A percentile compares a stretch with the other conserved stretches of the same genome.
These are phyloP conservation scores for Mortierella claussenii DNA, from an alignment of 192 early-diverging fungal genomes.

Conservation along the genomic window DNA sequence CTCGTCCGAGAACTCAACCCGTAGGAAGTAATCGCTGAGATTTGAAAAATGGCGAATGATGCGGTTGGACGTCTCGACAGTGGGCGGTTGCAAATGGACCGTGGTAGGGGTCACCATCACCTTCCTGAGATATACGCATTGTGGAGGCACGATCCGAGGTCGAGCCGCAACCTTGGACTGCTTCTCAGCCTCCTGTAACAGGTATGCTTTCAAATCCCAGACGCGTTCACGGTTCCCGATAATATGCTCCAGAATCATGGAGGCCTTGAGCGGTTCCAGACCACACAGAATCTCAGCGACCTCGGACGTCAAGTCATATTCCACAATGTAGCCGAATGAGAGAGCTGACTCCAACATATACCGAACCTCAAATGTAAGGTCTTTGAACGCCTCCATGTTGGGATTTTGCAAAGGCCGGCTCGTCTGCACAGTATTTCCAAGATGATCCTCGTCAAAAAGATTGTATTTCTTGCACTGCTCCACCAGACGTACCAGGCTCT, in stretches of 20 bases:
- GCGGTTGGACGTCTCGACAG: constrained; percentile 78
- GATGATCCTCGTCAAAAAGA: neutral
- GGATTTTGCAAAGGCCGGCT: neutral
- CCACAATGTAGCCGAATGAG: constrained; percentile 49
- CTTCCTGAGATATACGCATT: constrained; percentile 63
- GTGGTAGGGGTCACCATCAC: constrained; percentile 75
- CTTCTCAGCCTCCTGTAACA: constrained; percentile 29
- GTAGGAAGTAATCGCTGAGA: constrained; percentile 67
- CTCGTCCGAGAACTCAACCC: constrained; percentile 79
- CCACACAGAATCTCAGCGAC: constrained; percentile 41
- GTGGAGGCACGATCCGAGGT: constrained; percentile 45
- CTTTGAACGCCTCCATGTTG: constrained; percentile 12
- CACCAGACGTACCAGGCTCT: constrained; percentile 7
- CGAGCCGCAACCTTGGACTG: constrained; percentile 17
- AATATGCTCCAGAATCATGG: constrained; percentile 53
- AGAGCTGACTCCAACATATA: constrained; percentile 61
- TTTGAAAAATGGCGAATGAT: constrained; percentile 69
- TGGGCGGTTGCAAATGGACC: constrained; percentile 70
- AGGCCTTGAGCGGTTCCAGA: constrained; percentile 28
- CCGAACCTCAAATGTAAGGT: constrained; percentile 52
- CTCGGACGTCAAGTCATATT: constrained; percentile 53
- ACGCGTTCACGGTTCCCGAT: constrained; percentile 33
- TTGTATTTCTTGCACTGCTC: constrained; percentile 52
- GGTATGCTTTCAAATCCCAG: constrained; percentile 48
- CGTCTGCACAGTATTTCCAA: neutral